Evolutionary conservation across 148 eudicot species (phyloP), one percentile per base, ranked within the genome.

Genomic region (Camellia japonica): DNA sequence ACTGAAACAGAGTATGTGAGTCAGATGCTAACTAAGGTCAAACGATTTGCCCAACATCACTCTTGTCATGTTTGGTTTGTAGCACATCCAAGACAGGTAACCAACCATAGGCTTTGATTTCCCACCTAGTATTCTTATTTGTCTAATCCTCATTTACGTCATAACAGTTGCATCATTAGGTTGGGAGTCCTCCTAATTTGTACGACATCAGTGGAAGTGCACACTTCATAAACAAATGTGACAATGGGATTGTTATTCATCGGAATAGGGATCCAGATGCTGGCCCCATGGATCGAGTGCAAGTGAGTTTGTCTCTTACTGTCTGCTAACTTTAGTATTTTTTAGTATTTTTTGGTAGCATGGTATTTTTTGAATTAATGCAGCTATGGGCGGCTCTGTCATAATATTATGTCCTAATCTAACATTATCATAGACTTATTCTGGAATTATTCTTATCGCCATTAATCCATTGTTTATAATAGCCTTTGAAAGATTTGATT

Each of bases 161-260:
- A 55, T 71, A 68, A 76, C 93, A 96, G 99, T 75, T 96, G 89
- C 97, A 92, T 52, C 76, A 88, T 59, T 96, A 98, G 99, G 77
- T 59, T 73, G 99, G 99, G 41, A 75, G 51, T 16, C 85, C 99
- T 78, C 99, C 99, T 16, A 92, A 86, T 84, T 83, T 96, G 68
- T 96, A 96, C 68, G 98, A 96, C 84, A 96, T 96, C 78, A 95
- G 99, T 84, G 99, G 99, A 79, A 96, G 99, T 85, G 99, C 99
- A 58, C 99, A 96, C 80, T 96, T 96, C 80, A 96, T 96, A 71
- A 96, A 96, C 87, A 96, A 96, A 84, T 96, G 99, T 66, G 99
- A 96, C 85, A 96, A 94, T 83, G 99, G 98, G 23, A 86, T 96
- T 78, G 97, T 96, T 65, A 88, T 96, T 81, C 99, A 96, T 77